These are phyloP conservation scores for Schoenoplectus tabernaemontani DNA, from an alignment of 202 grass and related monocot genomes.

Conservation along the genomic window DNA sequence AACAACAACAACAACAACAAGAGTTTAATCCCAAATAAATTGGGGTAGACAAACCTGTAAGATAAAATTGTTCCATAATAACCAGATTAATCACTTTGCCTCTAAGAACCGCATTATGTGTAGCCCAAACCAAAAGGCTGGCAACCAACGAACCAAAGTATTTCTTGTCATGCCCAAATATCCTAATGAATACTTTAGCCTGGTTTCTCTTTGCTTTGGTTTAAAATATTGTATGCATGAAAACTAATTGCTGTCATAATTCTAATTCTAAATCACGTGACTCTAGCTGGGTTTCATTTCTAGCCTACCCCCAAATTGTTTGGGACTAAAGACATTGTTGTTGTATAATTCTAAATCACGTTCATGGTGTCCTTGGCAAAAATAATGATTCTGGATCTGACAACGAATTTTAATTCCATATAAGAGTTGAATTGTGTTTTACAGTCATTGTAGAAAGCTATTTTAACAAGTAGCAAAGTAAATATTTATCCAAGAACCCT, in stretches of 20 bases:
- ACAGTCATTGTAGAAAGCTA: not conserved
- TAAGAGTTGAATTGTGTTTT: not conserved
- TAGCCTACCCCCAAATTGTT: too few relatives aligned
- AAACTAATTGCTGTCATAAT: not conserved
- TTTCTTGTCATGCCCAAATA: not conserved
- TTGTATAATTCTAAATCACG: too few relatives aligned
- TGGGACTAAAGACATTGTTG: too few relatives aligned
- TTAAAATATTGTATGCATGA: not conserved
- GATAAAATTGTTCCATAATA: too few relatives aligned
- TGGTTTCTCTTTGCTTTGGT: not conserved
- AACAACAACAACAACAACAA: too few relatives aligned
- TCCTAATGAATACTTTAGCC: not conserved
- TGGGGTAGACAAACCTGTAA: too few relatives aligned
- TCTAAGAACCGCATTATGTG: not conserved
- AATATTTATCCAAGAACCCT: conserved; percentile 19
- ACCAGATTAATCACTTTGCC: not conserved
- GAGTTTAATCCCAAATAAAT: too few relatives aligned
- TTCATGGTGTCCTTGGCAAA: not conserved
- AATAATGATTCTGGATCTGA: not conserved
- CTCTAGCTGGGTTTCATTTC: too few relatives aligned
- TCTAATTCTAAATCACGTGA: too few relatives aligned
- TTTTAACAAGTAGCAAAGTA: not conserved
- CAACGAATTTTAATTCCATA: not conserved
- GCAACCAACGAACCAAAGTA: not conserved
- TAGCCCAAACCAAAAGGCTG: not conserved